Evolutionary conservation across 192 early-diverging fungal species (phyloP).

Genomic region (Nowakowskiella sp.): DNA sequence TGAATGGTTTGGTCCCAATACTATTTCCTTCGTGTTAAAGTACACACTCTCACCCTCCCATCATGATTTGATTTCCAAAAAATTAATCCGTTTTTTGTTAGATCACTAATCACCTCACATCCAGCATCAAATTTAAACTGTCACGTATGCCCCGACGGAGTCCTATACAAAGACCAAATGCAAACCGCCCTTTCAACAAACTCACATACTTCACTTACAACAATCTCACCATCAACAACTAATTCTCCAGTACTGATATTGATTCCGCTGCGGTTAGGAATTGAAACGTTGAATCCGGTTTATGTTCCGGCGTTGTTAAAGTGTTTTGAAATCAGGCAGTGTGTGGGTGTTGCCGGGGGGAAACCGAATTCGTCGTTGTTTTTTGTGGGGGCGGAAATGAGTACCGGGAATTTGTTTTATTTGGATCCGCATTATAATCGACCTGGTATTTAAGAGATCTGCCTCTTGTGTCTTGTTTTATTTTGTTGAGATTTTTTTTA

Average conservation of each 20-base stretch:
- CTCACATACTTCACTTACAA: too few relatives aligned
- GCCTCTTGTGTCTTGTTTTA: neutral
- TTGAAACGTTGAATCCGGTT: constrained; percentile 77
- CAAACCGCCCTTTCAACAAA: constrained; percentile 33
- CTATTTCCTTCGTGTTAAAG: constrained; percentile 73
- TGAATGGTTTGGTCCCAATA: constrained; percentile 95
- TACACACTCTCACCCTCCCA: constrained; percentile 21
- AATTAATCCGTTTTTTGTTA: constrained; percentile 14
- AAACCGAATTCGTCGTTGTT: constrained; percentile 90
- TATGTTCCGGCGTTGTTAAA: constrained; percentile 63
- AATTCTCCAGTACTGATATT: constrained; percentile 77
- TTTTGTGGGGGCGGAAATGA: constrained; percentile 60
- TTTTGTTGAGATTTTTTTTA: neutral
- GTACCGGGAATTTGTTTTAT: constrained; percentile 60
- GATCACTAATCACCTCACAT: constrained; percentile 52
- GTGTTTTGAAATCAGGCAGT: constrained; percentile 69
- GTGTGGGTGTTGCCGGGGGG: constrained; percentile 92
- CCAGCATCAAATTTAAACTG: constrained; percentile 51
- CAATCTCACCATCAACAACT: too few relatives aligned
- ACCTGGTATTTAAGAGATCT: constrained; percentile 35
- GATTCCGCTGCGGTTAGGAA: constrained; percentile 81
- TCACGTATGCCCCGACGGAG: constrained; percentile 75
- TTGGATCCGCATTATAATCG: constrained; percentile 88
- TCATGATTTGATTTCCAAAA: neutral
- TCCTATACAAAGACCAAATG: constrained; percentile 68